Evolutionary conservation across 805 yeast species (phyloP), one percentile per base, ranked within the genome.

Genomic region (Yueomyces sinensis): DNA sequence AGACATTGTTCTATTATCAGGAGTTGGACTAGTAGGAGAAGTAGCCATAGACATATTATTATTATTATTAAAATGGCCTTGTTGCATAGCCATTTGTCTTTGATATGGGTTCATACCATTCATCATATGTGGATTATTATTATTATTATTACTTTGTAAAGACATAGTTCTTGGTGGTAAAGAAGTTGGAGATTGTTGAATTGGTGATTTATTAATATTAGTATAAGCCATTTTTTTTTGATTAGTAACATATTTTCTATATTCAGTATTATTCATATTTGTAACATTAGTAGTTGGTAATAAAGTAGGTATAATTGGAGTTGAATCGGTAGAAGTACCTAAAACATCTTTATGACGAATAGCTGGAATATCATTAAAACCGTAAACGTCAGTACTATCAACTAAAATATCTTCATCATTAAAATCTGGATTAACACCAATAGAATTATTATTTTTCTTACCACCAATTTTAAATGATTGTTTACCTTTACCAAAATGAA

Each of bases 291-390:
- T 35, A 1, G 27, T 35, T 23, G 40, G 40, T 4, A 70, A 62
- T 3, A 81, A 36, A 0, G 84, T 79, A 5, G 93, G 93, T 28
- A 82, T 80, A 41, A 77, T 73, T 7, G 91, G 87, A 0, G 83
- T 67, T 0, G 87, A 67, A 41, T 77, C 83, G 33, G 65, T 60
- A 15, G 67, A 60, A 20, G 45, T 39, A 3, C 77, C 78, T 48
- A 77, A 78, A 23, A 51, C 52, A 24, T 56, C 58, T 4, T 82
- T 82, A 42, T 76, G 82, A 33, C 78, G 61, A 2, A 76, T 56
- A 32, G 76, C 76, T 17, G 74, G 60, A 9, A 82, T 59, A 46
- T 81, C 87, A 41, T 71, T 73, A 41, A 77, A 76, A 0, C 83
- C 70, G 41, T 78, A 57, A 18, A 54, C 52, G 2, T 60, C 63